Evolutionary conservation across 2,329 filamentous ascomycete species (phyloP).

Genomic region (Myriosclerotinia duriaeana): DNA sequence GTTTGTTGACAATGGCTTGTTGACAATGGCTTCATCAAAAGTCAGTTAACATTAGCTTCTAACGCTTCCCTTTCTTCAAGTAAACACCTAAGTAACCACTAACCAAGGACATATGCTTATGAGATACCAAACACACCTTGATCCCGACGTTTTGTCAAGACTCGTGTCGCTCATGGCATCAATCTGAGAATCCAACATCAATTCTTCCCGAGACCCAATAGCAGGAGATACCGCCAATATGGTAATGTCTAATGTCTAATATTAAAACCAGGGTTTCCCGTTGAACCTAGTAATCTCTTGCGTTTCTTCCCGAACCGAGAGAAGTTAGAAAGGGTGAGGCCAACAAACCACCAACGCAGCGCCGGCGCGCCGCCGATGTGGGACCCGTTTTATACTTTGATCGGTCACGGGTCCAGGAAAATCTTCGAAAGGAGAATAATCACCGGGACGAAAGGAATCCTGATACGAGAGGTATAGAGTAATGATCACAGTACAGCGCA

Average conservation of each 20-base stretch:
- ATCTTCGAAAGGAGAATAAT: background rate
- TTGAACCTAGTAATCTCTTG: constrained; percentile 1
- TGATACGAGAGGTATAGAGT: background rate
- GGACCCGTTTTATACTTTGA: constrained; percentile 18
- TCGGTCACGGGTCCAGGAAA: constrained; percentile 21
- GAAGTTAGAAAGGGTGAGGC: background rate
- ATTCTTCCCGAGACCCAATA: constrained; percentile 19
- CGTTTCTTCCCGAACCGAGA: constrained; percentile 13
- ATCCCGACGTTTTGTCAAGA: constrained; percentile 8
- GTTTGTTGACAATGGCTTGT: background rate
- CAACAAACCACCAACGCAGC: constrained; percentile 7
- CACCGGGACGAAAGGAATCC: background rate
- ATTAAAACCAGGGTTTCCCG: constrained; percentile 15
- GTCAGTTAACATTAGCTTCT: background rate
- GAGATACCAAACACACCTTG: background rate
- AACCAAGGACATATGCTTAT: background rate
- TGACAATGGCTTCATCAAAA: constrained; percentile 7
- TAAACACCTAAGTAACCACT: background rate
- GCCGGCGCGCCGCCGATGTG: constrained; percentile 12
- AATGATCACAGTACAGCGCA: background rate
- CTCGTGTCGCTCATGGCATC: constrained; percentile 20
- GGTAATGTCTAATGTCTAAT: constrained; percentile 12
- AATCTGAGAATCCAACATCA: background rate
- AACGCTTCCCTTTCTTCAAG: no score
- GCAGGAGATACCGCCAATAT: constrained; percentile 17